Evolutionary conservation across 2,329 filamentous ascomycete species (phyloP), one percentile per base, ranked within the genome.

Genomic region (Ascosphaera apis): DNA sequence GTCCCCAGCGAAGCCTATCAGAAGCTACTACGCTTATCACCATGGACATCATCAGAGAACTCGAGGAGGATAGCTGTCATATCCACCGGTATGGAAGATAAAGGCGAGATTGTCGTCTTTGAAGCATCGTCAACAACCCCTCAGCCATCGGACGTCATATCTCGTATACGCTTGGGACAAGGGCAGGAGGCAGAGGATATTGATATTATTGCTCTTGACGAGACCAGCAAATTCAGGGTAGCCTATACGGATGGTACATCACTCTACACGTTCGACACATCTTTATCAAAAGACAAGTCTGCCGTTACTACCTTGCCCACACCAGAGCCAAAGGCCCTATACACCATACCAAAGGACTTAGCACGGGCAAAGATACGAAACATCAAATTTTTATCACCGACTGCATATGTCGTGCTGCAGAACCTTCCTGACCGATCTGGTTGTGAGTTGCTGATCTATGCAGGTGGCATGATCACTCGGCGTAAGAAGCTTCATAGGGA

Each of bases 71-170:
- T 92, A 28, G 83, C 78, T 40, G 83, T 72, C 9, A 72, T 78
- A 40, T 76, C 82, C 7, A 84, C 82, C 1, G 80, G 79, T 18
- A 61, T 91, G 42, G 73, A 79, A 15, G 72, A 72, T 40, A 62
- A 76, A 34, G 69, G 76, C 9, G 78, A 93, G 56, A 68, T 93
- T 41, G 75, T 81, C 17, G 57, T 92, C 31, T 91, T 92, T 50
- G 69, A 79, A 49, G 70, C 74, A 13, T 69, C 65, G 5, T 61
- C 63, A 15, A 58, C 61, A 1, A 57, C 61, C 1, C 67, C 67
- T 12, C 57, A 59, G 25, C 43, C 55, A 11, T 47, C 54, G 13
- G 66, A 73, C 39, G 56, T 73, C 8, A 59, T 71, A 44, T 56
- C 63, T 42, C 53, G 65, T 15, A 65, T 74, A 36, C 51, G 51